Percentiles rank a stretch among this genome's conserved stretches.
Conservation (phyloP, 2,329 filamentous ascomycete species). For the Monilinia vaccinii-corymbosi region DNA sequence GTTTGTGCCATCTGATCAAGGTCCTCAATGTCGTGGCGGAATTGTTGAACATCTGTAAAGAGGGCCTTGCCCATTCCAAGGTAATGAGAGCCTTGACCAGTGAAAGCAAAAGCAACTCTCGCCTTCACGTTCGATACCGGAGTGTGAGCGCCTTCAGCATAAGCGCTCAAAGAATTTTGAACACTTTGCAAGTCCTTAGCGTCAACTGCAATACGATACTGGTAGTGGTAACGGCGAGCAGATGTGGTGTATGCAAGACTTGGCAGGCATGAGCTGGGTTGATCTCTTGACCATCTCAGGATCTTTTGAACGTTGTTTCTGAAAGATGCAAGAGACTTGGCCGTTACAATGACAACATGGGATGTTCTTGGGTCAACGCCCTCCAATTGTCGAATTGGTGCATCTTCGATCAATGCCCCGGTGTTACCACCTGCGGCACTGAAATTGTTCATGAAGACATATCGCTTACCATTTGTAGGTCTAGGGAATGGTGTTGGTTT, state of each 20-base stretch:
- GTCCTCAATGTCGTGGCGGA: constrained; percentile 20
- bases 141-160: constrained; percentile 1
- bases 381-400: constrained; percentile 8
- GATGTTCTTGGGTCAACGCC: constrained; percentile 3
- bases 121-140: constrained; percentile 9
- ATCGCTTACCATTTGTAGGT: constrained; percentile 32
- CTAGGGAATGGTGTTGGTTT: constrained; percentile 16
- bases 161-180: constrained; percentile 4
- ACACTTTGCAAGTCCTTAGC: constrained; percentile 31
- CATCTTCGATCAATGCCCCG: constrained; percentile 18
- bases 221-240: constrained; percentile 46
- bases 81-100: constrained; percentile 39
- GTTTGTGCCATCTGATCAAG: constrained; percentile 20
- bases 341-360: constrained; percentile 10
- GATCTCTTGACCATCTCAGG: background rate
- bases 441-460: constrained; percentile 41
- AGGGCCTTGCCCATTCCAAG: constrained; percentile 21
- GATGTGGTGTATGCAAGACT: constrained; percentile 17
- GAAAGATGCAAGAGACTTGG: constrained; percentile 8
- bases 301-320: constrained; percentile 8
- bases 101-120: constrained; percentile 17
- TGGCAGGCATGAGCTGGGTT: constrained; percentile 10
- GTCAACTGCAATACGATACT: constrained; percentile 42
- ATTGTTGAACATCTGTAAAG: constrained; percentile 32
- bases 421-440: constrained; percentile 25